Evolutionary conservation across 495 filamentous ascomycete species (phyloP), one percentile per base, ranked within the genome.

Genomic region (Halenospora varia): DNA sequence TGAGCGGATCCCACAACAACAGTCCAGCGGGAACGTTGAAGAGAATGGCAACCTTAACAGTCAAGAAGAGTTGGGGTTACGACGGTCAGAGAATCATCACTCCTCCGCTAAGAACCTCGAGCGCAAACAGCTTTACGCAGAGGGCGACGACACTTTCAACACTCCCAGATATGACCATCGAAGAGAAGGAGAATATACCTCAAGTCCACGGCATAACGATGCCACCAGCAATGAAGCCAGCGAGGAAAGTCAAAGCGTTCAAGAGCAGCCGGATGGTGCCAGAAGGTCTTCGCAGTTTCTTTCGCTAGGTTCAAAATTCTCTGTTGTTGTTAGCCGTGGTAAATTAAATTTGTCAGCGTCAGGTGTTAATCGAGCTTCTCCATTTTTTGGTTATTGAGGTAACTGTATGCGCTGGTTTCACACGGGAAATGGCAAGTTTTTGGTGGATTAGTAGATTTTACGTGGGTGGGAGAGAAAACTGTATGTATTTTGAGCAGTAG

Each of bases 41-140:
- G 9, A 55, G 63, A 41, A 25, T 58, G n/a, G 55, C 60, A 18
- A 63, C 57, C 3, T 25, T 56, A 25, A 49, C 53, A 19, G 48
- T 46, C 24, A 61, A 57, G 53, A 59, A 55, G 4, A 60, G 60
- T 25, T 63, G 48, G 57, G 49, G 48, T 20, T 48, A 40, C 25
- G 63, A 66, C 23, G 62, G 56, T 44, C 65, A 59, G 13, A 48
- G 56, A 19, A 64, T 60, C 1, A 61, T 63, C 39, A 65, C 65
- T 11, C 65, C 65, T 17, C 65, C 64, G 1, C 35, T 66, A 19
- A 26, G 64, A 41, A 64, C 62, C 19, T 68, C 62, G 11, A 63
- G 60, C 42, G 59, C 62, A 13, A 65, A 65, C 26, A 65, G 65
- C 51, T 19, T 62, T 35, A 57, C 61, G 25, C 49, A 25, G 15